Evolutionary conservation across 139 green algal species (phyloP).

Genomic region (Diplosphaera chodatii): DNA sequence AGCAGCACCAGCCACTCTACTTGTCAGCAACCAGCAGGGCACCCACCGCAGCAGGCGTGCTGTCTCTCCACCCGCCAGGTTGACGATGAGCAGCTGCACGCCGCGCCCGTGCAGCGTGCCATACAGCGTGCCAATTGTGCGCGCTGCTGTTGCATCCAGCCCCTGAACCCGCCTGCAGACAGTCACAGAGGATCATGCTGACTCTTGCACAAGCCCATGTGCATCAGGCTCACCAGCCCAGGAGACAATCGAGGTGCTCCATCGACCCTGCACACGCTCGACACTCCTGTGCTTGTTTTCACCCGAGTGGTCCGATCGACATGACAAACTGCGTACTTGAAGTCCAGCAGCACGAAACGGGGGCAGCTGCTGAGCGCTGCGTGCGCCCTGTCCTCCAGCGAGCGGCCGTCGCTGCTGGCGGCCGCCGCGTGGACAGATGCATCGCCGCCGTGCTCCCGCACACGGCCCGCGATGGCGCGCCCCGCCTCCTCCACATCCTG

Average conservation of each 20-base stretch:
- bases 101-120: constrained; percentile 28
- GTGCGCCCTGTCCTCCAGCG: not conserved
- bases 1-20: too few relatives aligned
- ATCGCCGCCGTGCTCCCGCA: not conserved
- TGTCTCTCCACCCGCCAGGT: not conserved
- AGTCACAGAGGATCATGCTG: too few relatives aligned
- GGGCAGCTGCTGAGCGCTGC: constrained; percentile 21
- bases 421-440: not conserved
- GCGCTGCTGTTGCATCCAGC: constrained; percentile 67
- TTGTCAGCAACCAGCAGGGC: too few relatives aligned
- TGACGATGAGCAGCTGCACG: constrained; percentile 40
- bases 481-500: not conserved
- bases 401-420: not conserved
- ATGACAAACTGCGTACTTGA: constrained; percentile 37
- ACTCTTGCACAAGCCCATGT: too few relatives aligned
- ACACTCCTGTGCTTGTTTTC: too few relatives aligned
- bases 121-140: constrained; percentile 57
- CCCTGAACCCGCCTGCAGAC: constrained; percentile 51
- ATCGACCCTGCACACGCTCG: too few relatives aligned
- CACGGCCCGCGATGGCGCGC: not conserved
- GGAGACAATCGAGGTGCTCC: too few relatives aligned
- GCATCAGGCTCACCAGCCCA: too few relatives aligned
- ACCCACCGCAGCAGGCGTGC: not conserved
- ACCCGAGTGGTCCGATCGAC: too few relatives aligned
- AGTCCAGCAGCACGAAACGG: constrained; percentile 54